Evolutionary conservation across 164 flowering plant species (phyloP).

Genomic region (Stephania japonica): DNA sequence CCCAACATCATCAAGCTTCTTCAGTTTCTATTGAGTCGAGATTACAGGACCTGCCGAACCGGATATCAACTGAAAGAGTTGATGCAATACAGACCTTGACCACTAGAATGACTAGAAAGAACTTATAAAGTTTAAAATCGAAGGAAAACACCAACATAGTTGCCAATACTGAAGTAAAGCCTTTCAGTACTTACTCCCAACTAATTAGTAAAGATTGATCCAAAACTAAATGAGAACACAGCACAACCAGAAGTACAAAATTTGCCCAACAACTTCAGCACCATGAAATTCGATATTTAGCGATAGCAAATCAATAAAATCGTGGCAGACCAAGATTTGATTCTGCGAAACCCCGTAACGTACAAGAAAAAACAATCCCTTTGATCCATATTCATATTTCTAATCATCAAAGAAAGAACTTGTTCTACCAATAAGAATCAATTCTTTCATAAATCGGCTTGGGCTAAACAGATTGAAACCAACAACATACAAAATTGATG

Average conservation of each 20-base stretch:
- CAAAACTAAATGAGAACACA: conserved; percentile 2
- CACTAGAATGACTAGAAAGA: background rate
- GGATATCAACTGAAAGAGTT: background rate
- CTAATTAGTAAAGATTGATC: background rate
- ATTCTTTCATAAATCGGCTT: conserved; percentile 11
- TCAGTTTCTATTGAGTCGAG: too few relatives aligned
- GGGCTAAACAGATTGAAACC: background rate
- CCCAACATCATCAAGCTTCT: too few relatives aligned
- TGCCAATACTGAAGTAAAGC: background rate
- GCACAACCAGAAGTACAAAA: conserved; percentile 14
- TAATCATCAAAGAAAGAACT: conserved; percentile 9
- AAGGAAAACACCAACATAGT: background rate
- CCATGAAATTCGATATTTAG: background rate
- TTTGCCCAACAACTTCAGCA: background rate
- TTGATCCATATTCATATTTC: background rate
- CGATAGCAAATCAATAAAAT: background rate
- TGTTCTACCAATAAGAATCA: conserved; percentile 32
- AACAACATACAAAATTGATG: too few relatives aligned
- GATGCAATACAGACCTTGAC: background rate
- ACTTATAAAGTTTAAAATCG: background rate
- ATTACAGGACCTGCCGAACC: too few relatives aligned
- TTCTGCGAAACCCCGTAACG: too few relatives aligned
- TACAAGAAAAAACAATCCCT: background rate
- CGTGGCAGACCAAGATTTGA: background rate
- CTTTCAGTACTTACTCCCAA: background rate